phyloP scores from a whole-genome alignment of 2,329 filamentous ascomycete species.

The Polytolypa hystricis region DNA sequence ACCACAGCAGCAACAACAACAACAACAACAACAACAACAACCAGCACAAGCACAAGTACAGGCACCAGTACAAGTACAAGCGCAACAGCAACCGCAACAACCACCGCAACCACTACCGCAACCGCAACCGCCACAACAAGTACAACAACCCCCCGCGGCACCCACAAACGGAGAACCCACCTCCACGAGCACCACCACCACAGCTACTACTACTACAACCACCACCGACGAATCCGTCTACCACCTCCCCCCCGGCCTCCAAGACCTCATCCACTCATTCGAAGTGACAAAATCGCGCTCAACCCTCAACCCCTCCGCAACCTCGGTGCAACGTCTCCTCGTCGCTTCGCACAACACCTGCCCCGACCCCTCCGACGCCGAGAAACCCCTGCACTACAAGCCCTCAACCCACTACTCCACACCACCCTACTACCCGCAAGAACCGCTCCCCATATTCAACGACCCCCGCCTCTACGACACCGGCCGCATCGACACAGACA shows the following conservation, averaged over 20 bases:
- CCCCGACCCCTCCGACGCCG: slow-evolving; percentile 67
- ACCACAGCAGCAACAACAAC: slow-evolving; percentile 36
- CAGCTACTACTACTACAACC: slow-evolving; percentile 13
- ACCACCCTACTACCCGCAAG: slow-evolving; percentile 77
- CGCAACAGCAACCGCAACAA: slow-evolving; percentile 14
- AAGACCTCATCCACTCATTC: slow-evolving; percentile 84
- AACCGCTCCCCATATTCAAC: slow-evolving; percentile 83
- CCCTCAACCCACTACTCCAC: slow-evolving; percentile 72
- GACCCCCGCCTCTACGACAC: slow-evolving; percentile 71
- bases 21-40: slow-evolving; percentile 7
- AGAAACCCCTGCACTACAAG: slow-evolving; percentile 72
- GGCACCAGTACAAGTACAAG: slow-evolving; percentile 2
- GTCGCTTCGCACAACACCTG: slow-evolving; percentile 60
- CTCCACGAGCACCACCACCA: slow-evolving; percentile 34
- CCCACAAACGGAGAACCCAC: slow-evolving; percentile 43
- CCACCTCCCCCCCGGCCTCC: slow-evolving; percentile 77
- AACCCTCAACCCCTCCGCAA: slow-evolving; percentile 47
- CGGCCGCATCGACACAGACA: slow-evolving; percentile 80
- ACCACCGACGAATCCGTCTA: slow-evolving; percentile 72
- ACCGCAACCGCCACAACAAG: slow-evolving; percentile 22
- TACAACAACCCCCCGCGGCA: slow-evolving; percentile 5
- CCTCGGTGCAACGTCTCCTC: slow-evolving; percentile 62
- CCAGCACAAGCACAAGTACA: slow-evolving; percentile 30
- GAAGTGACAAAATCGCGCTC: slow-evolving; percentile 68
- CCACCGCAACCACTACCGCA: slow-evolving; percentile 24